Base-by-base conservation (phyloP, 495 filamentous ascomycete species). In the Bathelium albidoporum region DNA sequence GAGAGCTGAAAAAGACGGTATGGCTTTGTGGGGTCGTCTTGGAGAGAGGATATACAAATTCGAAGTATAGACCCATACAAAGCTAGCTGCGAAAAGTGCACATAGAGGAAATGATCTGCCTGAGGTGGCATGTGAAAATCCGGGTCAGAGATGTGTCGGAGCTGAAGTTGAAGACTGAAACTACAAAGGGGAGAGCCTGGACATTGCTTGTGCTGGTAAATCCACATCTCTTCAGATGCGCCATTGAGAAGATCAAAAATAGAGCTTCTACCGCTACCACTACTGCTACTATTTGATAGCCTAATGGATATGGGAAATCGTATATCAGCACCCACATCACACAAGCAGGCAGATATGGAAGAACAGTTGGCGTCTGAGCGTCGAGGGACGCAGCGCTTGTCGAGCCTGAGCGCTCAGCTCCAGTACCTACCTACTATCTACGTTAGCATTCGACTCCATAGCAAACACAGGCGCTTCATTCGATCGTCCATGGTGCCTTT, bases 201-300 rank as follows among this genome's bases (percentile, higher is more conserved):
- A 26, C 11, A 20, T 26, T 12, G 59, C 32, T 60, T 60, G 59
- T 60, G 59, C 32, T 58, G 60, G 61, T 64, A 68, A 63, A 62
- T 60, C 64, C 61, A 62, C 64, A 28, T 55, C 24, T 55, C 49
- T 55, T 55, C 49, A 55, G 24, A 55, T 55, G 10, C 24, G 29
- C 49, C 49, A 55, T 55, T 55, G 24, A 28, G 49, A 55, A 24
- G 49, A 29, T 55, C 49, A 20, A 29, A 29, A 11, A 11, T 60
- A 60, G n/a, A 34, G 26, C 55, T 59, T 28, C 55, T 32, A 59
- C 24, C 32, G 24, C 22, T 32, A 59, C 24, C 32, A 39, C 22
- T 31, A 63, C 29, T 79, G 73, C 80, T 74, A 77, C 81, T 81
- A 78, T 80, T 82, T 81, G 79, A 80, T 83, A 85, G 82, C 82